A percentile compares a stretch with the other conserved stretches of the same genome.
Evolutionary conservation across 1,284 basidiomycete species (phyloP).

Genomic region (Xerocomus amazonicus): DNA sequence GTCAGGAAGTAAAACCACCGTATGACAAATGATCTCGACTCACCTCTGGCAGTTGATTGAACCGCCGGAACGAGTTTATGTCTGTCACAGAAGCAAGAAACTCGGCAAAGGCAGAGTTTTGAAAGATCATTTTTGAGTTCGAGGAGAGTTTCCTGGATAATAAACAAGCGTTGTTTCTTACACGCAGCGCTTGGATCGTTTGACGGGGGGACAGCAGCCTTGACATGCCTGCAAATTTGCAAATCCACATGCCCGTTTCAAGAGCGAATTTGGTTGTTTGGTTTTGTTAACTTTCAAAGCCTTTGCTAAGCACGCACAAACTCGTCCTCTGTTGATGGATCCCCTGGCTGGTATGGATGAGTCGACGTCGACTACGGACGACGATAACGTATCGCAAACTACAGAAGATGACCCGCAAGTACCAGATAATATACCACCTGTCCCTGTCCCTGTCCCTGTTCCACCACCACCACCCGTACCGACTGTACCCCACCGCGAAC

Average conservation of each 20-base stretch:
- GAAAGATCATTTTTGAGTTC: constrained; percentile 29
- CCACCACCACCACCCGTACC: constrained; percentile 35
- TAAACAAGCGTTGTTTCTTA: not conserved
- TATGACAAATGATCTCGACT: constrained; percentile 3
- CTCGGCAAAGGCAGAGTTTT: constrained; percentile 38
- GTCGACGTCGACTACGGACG: constrained; percentile 72
- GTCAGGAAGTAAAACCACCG: constrained; percentile 1
- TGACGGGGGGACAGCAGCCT: not conserved
- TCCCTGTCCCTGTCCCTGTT: constrained; percentile 34
- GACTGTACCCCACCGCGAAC: constrained; percentile 42
- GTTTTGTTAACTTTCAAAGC: constrained; percentile 20
- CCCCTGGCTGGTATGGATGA: constrained; percentile 50
- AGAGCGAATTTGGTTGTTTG: constrained; percentile 13
- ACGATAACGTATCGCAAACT: constrained; percentile 74
- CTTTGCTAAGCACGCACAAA: constrained; percentile 23
- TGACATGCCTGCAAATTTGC: constrained; percentile 11
- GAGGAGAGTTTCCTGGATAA: constrained; percentile 15
- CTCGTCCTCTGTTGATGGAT: constrained; percentile 27
- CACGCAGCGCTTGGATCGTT: not conserved
- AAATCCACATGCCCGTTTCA: no score
- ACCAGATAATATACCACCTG: constrained; percentile 50
- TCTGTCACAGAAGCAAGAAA: constrained; percentile 45
- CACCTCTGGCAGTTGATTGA: constrained; percentile 53
- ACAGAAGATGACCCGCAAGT: constrained; percentile 79
- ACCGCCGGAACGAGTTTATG: constrained; percentile 38